Percentiles rank a stretch among this genome's conserved stretches.
These are phyloP conservation scores for Microcos paniculata DNA, from an alignment of 345 rosid genomes.

Conservation along the genomic window DNA sequence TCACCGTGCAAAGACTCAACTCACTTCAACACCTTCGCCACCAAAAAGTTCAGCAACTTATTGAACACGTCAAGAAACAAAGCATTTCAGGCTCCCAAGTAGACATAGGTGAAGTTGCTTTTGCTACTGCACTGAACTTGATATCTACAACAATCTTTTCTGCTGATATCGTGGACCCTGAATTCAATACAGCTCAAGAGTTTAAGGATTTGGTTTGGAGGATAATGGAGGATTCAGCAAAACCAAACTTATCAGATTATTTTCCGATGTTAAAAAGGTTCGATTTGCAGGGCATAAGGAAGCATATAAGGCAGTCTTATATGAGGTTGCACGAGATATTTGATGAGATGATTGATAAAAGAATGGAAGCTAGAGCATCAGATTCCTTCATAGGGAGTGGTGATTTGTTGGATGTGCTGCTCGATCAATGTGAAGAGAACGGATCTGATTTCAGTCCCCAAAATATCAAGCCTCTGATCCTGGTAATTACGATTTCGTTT, in stretches of 20 bases:
- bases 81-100: slow-evolving; percentile 13
- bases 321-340: slow-evolving; percentile 27
- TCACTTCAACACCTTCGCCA: slow-evolving; percentile 31
- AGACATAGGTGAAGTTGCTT: slow-evolving; percentile 26
- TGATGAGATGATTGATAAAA: slow-evolving; percentile 31
- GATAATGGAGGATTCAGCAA: slow-evolving; percentile 38
- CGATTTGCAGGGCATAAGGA: slow-evolving; percentile 37
- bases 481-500: slow-evolving; percentile 26
- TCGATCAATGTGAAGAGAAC: slow-evolving; percentile 28
- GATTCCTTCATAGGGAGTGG: neutral
- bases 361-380: slow-evolving; percentile 22
- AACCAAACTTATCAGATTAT: slow-evolving; percentile 38
- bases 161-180: slow-evolving; percentile 29
- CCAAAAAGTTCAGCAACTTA: slow-evolving; percentile 31
- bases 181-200: slow-evolving; percentile 29
- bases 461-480: slow-evolving; percentile 34
- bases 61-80: slow-evolving; percentile 26
- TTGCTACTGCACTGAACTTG: slow-evolving; percentile 32
- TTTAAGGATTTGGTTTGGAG: slow-evolving; percentile 36
- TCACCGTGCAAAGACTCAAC: slow-evolving; percentile 30
- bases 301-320: slow-evolving; percentile 23
- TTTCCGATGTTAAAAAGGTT: slow-evolving; percentile 34
- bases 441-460: slow-evolving; percentile 20
- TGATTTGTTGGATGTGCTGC: slow-evolving; percentile 43
- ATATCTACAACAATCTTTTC: slow-evolving; percentile 39